Conservation (phyloP, 2,329 filamentous ascomycete species). For the Fusarium marasasianum region DNA sequence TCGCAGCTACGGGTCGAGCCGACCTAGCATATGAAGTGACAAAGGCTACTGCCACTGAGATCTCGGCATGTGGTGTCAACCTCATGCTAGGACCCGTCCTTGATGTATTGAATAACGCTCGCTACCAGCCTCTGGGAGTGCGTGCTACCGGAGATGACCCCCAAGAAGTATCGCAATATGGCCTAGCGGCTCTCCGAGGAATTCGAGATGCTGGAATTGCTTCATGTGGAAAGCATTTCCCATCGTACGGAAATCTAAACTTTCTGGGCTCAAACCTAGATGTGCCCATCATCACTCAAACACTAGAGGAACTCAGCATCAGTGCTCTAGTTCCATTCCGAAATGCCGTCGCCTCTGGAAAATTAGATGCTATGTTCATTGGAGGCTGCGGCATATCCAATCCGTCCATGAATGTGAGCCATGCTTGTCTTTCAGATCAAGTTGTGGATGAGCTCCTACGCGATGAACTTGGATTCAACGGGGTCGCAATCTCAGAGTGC, state of each 20-base stretch:
- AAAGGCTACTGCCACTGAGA: constrained; percentile 91
- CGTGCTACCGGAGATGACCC: constrained; percentile 92
- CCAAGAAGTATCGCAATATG: constrained; percentile 92
- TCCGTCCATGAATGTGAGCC: constrained; percentile 91
- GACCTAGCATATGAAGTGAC: constrained; percentile 90
- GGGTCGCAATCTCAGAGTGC: constrained; percentile 94
- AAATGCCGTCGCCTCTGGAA: constrained; percentile 84
- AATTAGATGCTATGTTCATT: constrained; percentile 92
- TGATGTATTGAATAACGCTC: constrained; percentile 92
- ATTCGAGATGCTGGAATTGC: constrained; percentile 91
- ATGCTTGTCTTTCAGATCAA: constrained; percentile 91
- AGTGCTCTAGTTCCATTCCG: constrained; percentile 91
- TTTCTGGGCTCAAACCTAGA: constrained; percentile 91
- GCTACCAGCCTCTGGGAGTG: constrained; percentile 90
- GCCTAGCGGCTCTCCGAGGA: constrained; percentile 88
- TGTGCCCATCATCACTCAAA: constrained; percentile 95
- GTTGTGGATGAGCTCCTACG: constrained; percentile 90
- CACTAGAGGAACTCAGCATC: constrained; percentile 89
- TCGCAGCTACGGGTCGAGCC: constrained; percentile 89
- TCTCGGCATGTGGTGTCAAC: constrained; percentile 93
- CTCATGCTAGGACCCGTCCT: constrained; percentile 93
- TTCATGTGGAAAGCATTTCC: constrained; percentile 95
- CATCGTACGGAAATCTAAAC: constrained; percentile 93
- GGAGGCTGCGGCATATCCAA: constrained; percentile 94
- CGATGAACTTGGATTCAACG: constrained; percentile 88